Evolutionary conservation across 2,329 filamentous ascomycete species (phyloP).

Genomic region (Thelonectria discophora): DNA sequence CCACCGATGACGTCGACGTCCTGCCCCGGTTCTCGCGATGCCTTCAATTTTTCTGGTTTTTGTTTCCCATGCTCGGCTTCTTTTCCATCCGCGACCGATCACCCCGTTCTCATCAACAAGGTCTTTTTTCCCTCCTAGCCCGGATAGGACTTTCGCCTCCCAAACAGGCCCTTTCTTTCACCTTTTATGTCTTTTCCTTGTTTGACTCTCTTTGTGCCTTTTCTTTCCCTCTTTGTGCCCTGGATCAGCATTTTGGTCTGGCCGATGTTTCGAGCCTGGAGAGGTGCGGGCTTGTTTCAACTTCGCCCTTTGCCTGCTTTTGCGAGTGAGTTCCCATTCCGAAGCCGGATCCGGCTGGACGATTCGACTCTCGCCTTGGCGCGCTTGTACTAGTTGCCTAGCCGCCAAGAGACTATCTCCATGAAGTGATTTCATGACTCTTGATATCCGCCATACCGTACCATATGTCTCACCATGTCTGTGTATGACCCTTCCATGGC

Average conservation of each 20-base stretch:
- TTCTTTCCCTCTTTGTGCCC: background rate
- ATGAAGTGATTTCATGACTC: constrained; percentile 11
- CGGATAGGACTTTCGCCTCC: no score
- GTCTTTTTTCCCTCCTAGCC: background rate
- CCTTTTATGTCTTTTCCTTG: background rate
- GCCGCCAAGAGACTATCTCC: background rate
- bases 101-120: background rate
- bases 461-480: background rate
- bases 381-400: background rate
- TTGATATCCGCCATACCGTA: no score
- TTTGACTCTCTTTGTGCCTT: background rate
- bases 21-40: constrained; percentile 22
- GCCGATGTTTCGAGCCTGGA: background rate
- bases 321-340: background rate
- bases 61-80: background rate
- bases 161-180: background rate
- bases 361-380: background rate
- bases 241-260: background rate
- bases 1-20: constrained; percentile 22
- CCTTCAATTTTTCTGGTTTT: constrained; percentile 19
- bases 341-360: constrained; percentile 1
- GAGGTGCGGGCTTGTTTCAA: background rate
- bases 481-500: no score
- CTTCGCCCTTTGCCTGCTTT: background rate
- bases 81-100: constrained; percentile 9